Evolutionary conservation across 2,329 filamentous ascomycete genomes (phyloP).

Genomic region (Akanthomyces dipterigenus): DNA sequence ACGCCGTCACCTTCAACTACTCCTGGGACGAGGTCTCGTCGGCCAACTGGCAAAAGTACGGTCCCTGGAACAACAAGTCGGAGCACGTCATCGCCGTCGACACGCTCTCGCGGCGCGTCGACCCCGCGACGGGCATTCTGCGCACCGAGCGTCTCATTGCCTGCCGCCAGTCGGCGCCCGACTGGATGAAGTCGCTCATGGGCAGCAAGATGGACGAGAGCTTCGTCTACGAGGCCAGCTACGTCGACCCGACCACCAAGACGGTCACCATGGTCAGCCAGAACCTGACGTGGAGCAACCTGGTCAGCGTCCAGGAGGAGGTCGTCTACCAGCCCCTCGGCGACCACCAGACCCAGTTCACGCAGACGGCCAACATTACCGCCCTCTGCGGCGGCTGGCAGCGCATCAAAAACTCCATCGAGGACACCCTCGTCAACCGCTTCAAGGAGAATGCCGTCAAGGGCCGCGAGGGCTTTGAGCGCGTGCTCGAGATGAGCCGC

Average conservation of each 20-base stretch:
- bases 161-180: constrained; percentile 58
- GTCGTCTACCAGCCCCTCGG: constrained; percentile 69
- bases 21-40: constrained; percentile 98
- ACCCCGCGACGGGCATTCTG: constrained; percentile 51
- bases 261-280: constrained; percentile 95
- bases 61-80: constrained; percentile 98
- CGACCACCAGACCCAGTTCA: constrained; percentile 65
- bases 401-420: constrained; percentile 91
- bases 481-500: constrained; percentile 86
- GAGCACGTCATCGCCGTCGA: constrained; percentile 94
- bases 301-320: constrained; percentile 88
- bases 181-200: constrained; percentile 75
- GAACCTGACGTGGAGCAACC: constrained; percentile 88
- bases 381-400: constrained; percentile 96
- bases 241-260: constrained; percentile 76
- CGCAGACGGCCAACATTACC: constrained; percentile 86
- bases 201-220: constrained; percentile 68
- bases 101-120: constrained; percentile 66
- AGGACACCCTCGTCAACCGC: constrained; percentile 80
- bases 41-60: constrained; percentile 98
- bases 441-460: constrained; percentile 89
- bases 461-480: constrained; percentile 91
- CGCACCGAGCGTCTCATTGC: constrained; percentile 57
- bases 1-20: constrained; percentile 86
- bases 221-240: constrained; percentile 91